A percentile compares a stretch with the other conserved stretches of the same genome.
Conservation (phyloP, 345 rosid genomes). For the Carallia brachiata region DNA sequence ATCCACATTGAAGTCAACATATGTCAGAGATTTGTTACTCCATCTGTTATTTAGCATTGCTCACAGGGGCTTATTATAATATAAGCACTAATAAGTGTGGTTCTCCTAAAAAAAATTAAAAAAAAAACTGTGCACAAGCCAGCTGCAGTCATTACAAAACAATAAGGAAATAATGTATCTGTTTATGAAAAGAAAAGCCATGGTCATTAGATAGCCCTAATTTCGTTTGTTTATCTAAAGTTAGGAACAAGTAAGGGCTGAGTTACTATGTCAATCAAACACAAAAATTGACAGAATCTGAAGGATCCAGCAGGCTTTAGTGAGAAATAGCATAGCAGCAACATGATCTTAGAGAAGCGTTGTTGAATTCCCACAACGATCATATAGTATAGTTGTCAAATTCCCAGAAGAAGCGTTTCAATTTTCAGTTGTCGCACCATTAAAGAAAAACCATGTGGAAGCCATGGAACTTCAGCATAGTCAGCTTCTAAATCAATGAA, state of each 20-base stretch:
- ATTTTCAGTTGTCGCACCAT: not conserved
- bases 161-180: no score
- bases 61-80: not conserved
- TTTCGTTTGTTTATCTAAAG: not conserved
- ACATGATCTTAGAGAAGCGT: not conserved
- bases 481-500: no score
- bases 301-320: not conserved
- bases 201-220: not conserved
- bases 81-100: no score
- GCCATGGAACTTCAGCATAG: not conserved
- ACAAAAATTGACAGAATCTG: not conserved
- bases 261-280: not conserved
- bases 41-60: not conserved
- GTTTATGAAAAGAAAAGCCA: not conserved
- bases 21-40: not conserved
- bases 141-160: no score
- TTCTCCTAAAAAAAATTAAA: no score
- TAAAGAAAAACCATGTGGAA: slow-evolving; percentile 3
- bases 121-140: no score
- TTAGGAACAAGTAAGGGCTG: not conserved
- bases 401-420: slow-evolving; percentile 6
- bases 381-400: slow-evolving; percentile 3
- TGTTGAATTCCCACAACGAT: no score
- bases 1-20: slow-evolving; percentile 1
- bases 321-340: not conserved